These are phyloP conservation scores for Falciphora oryzae DNA, from an alignment of 2,329 filamentous ascomycete species.

Conservation along the genomic window DNA sequence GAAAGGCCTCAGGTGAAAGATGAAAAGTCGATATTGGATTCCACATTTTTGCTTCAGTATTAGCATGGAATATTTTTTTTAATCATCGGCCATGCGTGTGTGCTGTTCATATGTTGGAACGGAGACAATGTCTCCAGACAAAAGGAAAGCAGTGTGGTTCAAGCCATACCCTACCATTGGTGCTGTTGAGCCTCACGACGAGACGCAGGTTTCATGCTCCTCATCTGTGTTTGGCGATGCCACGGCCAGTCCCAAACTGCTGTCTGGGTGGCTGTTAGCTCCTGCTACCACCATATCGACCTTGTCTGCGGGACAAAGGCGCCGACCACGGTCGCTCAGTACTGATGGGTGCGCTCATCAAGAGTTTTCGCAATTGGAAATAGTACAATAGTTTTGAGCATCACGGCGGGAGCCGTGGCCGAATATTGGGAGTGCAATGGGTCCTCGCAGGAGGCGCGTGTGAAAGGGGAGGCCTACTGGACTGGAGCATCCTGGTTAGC, in stretches of 20 bases:
- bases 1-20: conserved; percentile 68
- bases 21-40: conserved; percentile 68
- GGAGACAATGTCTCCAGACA: neutral
- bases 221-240: neutral
- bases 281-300: neutral
- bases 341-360: conserved; percentile 21
- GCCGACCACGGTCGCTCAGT: conserved; percentile 5
- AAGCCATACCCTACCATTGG: conserved; percentile 6
- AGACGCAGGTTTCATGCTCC: no score
- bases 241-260: neutral
- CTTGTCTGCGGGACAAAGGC: neutral
- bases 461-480: conserved; percentile 17
- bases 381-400: conserved; percentile 36
- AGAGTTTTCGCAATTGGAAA: conserved; percentile 35
- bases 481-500: neutral
- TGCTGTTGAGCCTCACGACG: neutral
- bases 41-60: conserved; percentile 65
- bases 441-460: neutral
- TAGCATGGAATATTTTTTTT: conserved; percentile 71
- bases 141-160: neutral
- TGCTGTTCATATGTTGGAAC: neutral
- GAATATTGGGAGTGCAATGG: neutral
- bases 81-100: conserved; percentile 51
- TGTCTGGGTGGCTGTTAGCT: neutral
- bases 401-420: conserved; percentile 26